phyloP scores from a whole-genome alignment of 2,329 filamentous ascomycete species.

The Colletotrichum musicola region DNA sequence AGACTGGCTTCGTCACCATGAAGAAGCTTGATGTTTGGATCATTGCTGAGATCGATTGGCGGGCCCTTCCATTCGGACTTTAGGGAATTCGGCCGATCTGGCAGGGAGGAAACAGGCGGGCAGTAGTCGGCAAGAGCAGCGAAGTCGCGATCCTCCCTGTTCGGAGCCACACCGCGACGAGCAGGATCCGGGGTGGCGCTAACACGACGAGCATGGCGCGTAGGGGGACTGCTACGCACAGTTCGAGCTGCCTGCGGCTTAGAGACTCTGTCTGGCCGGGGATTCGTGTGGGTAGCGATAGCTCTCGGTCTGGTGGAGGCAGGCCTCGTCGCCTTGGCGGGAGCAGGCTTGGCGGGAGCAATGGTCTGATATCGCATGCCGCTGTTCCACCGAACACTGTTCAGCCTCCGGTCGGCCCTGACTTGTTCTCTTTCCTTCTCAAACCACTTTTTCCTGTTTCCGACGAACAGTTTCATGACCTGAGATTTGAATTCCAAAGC shows the following conservation, averaged over 20 bases:
- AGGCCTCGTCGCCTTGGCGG: constrained; percentile 40
- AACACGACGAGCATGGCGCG: constrained; percentile 49
- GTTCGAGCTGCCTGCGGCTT: constrained; percentile 53
- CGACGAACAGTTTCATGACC: constrained; percentile 59
- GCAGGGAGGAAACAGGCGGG: constrained; percentile 76
- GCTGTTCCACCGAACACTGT: constrained; percentile 46
- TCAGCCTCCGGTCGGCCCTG: constrained; percentile 59
- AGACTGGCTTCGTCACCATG: constrained; percentile 83
- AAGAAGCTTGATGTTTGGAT: constrained; percentile 77
- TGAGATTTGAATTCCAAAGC: constrained; percentile 65
- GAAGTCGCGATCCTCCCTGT: constrained; percentile 87
- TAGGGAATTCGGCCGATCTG: constrained; percentile 75
- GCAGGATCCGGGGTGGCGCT: constrained; percentile 64
- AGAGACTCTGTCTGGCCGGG: constrained; percentile 48
- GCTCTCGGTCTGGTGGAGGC: constrained; percentile 31
- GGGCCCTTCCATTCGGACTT: constrained; percentile 91
- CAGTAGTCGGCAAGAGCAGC: constrained; percentile 77
- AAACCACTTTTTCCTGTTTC: constrained; percentile 62
- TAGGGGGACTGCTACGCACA: constrained; percentile 48
- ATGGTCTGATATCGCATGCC: constrained; percentile 52
- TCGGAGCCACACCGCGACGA: constrained; percentile 69
- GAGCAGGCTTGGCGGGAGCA: constrained; percentile 56
- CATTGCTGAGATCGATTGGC: constrained; percentile 79
- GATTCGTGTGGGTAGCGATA: constrained; percentile 39
- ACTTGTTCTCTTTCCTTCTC: constrained; percentile 64